These are phyloP conservation scores for Salix brachista DNA, from an alignment of 345 rosid genomes.

Conservation along the genomic window DNA sequence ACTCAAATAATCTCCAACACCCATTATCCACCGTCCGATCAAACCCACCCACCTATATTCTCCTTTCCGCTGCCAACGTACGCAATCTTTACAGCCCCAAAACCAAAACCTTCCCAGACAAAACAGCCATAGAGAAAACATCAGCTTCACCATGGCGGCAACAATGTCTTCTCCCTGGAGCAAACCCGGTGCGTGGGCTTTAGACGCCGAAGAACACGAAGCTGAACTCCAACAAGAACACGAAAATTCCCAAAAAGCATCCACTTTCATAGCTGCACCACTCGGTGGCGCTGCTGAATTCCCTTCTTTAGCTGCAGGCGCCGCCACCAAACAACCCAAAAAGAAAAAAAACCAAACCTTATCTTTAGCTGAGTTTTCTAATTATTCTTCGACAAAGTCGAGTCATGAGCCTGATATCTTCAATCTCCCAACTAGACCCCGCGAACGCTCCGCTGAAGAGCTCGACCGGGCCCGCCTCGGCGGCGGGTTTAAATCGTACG, in stretches of 20 bases:
- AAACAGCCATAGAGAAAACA: not conserved
- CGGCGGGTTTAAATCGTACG: conserved; percentile 64
- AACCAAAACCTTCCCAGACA: conserved; percentile 10
- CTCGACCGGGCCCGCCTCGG: conserved; percentile 72
- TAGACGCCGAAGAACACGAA: conserved; percentile 80
- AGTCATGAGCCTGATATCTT: conserved; percentile 39
- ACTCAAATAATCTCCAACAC: not conserved
- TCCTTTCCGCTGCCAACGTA: conserved; percentile 23
- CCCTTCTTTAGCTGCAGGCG: conserved; percentile 64
- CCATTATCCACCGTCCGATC: conserved; percentile 42
- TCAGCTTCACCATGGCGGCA: conserved; percentile 56
- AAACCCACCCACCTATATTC: conserved; percentile 14
- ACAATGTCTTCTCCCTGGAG: conserved; percentile 82
- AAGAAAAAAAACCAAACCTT: conserved; percentile 67
- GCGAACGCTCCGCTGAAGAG: conserved; percentile 79
- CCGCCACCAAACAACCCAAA: conserved; percentile 67
- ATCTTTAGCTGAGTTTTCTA: conserved; percentile 58
- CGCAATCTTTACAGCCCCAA: conserved; percentile 24
- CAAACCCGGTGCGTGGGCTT: conserved; percentile 96
- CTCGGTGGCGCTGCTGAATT: conserved; percentile 38
- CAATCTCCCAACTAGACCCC: conserved; percentile 82
- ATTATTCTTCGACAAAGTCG: conserved; percentile 31
- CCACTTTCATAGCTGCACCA: conserved; percentile 5
- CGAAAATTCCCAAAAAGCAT: conserved; percentile 14
- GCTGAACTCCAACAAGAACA: conserved; percentile 53